These are phyloP conservation scores for Polytrichum formosum DNA, from an alignment of 225 moss, liverwort and hornwort genomes.

Conservation along the genomic window DNA sequence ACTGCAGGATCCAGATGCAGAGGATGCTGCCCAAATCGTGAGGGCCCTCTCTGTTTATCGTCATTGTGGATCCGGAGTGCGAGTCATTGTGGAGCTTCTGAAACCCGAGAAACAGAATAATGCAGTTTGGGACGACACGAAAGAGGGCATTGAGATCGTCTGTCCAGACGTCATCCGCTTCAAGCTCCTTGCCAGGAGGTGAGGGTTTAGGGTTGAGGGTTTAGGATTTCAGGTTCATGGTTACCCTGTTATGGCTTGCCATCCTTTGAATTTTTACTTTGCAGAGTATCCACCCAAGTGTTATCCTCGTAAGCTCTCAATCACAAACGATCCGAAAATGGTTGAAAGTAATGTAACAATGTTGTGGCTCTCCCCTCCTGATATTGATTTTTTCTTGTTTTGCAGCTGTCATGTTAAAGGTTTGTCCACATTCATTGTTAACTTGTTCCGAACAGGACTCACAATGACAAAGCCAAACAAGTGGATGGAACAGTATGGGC, in stretches of 20 bases:
- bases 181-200: slow-evolving; percentile 90
- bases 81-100: slow-evolving; percentile 79
- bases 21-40: slow-evolving; percentile 89
- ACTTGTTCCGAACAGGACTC: slow-evolving; percentile 79
- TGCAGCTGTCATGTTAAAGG: slow-evolving; percentile 84
- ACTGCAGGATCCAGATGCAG: slow-evolving; percentile 71
- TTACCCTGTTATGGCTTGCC: too few species aligned
- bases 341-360: too few species aligned
- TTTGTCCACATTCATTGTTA: slow-evolving; percentile 76
- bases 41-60: slow-evolving; percentile 78
- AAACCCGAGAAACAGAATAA: slow-evolving; percentile 77
- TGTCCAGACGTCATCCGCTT: slow-evolving; percentile 81
- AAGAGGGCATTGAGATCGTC: slow-evolving; percentile 77
- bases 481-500: slow-evolving; percentile 81
- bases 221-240: not conserved
- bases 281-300: not conserved
- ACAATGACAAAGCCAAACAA: slow-evolving; percentile 54
- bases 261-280: too few species aligned
- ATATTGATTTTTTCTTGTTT: not conserved
- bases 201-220: not conserved
- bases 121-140: slow-evolving; percentile 93
- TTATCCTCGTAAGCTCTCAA: too few species aligned
- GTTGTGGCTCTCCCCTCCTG: too few species aligned
- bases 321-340: too few species aligned
- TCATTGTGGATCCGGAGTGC: slow-evolving; percentile 59